A percentile compares a stretch with the other conserved stretches of the same genome.
These are phyloP conservation scores for Jackrogersella multiformis DNA, from an alignment of 495 filamentous ascomycete species.

Conservation along the genomic window DNA sequence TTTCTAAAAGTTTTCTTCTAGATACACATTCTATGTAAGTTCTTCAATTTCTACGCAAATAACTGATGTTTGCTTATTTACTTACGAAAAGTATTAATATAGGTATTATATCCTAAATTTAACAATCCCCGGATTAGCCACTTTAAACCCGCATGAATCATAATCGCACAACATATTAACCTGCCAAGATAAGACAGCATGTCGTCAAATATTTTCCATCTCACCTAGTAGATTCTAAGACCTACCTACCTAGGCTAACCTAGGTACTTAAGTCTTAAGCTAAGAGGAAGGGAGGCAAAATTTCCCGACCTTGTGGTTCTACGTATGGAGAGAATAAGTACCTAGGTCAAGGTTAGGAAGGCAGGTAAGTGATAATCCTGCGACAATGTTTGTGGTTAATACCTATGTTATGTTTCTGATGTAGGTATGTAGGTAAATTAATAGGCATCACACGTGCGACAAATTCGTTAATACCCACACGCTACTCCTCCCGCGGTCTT, in stretches of 20 bases:
- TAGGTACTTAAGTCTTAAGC: not conserved
- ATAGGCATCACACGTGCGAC: not conserved
- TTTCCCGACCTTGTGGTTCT: not conserved
- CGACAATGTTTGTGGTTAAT: not conserved
- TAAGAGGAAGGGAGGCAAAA: not conserved
- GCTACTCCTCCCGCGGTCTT: not conserved
- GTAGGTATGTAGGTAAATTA: too few species aligned
- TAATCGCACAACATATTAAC: not conserved
- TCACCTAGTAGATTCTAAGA: not conserved
- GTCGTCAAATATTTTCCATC: too few species aligned
- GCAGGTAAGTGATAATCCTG: not conserved
- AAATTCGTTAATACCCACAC: not conserved
- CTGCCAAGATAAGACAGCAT: not conserved
- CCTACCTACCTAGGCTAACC: not conserved
- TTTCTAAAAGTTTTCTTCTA: too few species aligned
- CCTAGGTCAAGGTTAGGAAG: too few species aligned
- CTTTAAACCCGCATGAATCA: not conserved
- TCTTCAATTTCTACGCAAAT: too few species aligned
- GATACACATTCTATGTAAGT: too few species aligned
- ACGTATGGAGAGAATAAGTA: too few species aligned
- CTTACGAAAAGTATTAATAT: not conserved
- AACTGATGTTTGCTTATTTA: not conserved
- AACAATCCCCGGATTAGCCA: not conserved
- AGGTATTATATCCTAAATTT: not conserved
- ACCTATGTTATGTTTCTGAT: not conserved